Evolutionary conservation across 208 protist genomes (phyloP).

Genomic region (Trypanosoma rangeli): DNA sequence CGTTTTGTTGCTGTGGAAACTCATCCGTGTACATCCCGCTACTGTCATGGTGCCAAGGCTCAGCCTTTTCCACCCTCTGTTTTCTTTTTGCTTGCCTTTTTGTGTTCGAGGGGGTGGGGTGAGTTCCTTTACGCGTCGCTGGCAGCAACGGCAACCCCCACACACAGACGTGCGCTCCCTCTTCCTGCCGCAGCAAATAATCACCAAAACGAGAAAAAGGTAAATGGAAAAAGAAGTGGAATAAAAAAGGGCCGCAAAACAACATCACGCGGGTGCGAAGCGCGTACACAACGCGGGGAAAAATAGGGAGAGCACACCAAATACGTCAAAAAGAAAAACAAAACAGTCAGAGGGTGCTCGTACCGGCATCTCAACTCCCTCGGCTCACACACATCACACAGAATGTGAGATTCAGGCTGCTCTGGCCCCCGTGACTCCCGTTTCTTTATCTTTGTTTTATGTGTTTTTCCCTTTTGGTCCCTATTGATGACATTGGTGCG

Average conservation of each 20-base stretch:
- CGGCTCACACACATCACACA: not conserved
- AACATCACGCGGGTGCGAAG: not conserved
- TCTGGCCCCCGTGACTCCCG: not conserved
- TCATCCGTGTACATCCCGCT: slow-evolving; percentile 15
- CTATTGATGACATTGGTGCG: not conserved
- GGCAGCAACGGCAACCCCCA: too few species aligned
- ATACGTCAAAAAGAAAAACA: not conserved
- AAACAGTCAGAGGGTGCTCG: not conserved
- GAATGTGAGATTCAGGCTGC: too few species aligned
- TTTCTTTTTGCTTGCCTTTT: too few species aligned
- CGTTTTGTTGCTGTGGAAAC: not conserved
- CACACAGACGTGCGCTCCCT: too few species aligned
- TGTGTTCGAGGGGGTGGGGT: too few species aligned
- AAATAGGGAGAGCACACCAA: not conserved
- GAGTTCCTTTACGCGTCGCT: too few species aligned
- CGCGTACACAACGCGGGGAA: not conserved
- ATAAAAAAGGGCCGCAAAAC: not conserved
- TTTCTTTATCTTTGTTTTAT: slow-evolving; percentile 6
- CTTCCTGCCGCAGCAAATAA: too few species aligned
- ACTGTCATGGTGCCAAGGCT: not conserved
- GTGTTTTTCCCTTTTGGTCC: not conserved
- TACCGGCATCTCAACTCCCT: not conserved
- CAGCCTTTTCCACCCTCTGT: not conserved
- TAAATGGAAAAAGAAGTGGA: not conserved
- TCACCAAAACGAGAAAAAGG: not conserved